Base-by-base conservation (phyloP, 352 stramenopile species). In the Globisporangium emineosum region DNA sequence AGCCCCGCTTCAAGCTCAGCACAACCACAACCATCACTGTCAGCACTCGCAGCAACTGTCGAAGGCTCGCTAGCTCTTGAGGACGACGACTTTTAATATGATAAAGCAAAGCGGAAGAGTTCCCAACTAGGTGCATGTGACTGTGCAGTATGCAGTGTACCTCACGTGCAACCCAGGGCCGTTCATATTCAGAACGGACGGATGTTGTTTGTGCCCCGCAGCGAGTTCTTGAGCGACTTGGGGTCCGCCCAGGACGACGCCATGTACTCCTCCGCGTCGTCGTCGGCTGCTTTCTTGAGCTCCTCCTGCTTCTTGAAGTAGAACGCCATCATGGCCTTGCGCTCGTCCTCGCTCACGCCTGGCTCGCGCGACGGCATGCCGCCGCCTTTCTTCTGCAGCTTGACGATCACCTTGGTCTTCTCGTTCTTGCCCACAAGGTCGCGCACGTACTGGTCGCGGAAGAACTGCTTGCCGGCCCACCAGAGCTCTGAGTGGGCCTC, bases 271-370 rank as follows among this genome's bases (percentile, higher is more conserved):
- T 99, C 96, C 21, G 97, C 90, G 57, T 98, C 89, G 45, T 93
- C 79, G 29, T 98, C 83, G 0, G 87, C 88, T 0, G 85, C 77
- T 25, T 85, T 74, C 66, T 97, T 94, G 57, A 92, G 57, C 62
- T 96, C 86, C 62, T 97, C 86, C 62, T 97, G 87, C 67, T 95
- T 94, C 66, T 93, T 93, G 57, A 93, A 96, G 75, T 98, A 98
- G 64, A 97, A 97, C 27, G 92, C 94, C 89, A 98, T 98, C 94
- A 98, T 99, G 32, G 94, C 93, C 77, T 98, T 98, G 54, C 94
- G 88, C 69, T 99, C 97, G 25, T 97, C 94, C 66, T 98, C 96
- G 57, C 81, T 97, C 32, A 98, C 84, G 4, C 71, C 86, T 0
- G 82, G 82, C 64, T 94, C 83, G 23, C 83, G 82, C 40, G 79